phyloP scores from a whole-genome alignment of 2,329 filamentous ascomycete genomes.

The Cyphellophora europaea region DNA sequence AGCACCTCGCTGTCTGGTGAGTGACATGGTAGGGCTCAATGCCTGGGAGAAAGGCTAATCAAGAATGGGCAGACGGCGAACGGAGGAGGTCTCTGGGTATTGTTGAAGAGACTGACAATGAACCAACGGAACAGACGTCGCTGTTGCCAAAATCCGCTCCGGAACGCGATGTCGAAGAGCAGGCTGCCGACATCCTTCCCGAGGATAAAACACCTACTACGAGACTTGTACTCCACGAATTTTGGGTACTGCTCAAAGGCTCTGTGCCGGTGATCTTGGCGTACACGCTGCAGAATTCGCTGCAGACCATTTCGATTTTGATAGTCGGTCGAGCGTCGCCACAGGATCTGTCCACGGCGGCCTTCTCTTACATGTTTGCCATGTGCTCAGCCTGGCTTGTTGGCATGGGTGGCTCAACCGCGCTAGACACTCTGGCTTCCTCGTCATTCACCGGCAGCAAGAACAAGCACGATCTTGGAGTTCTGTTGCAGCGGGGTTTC shows the following conservation, averaged over 20 bases:
- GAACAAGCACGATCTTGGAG: constrained; percentile 67
- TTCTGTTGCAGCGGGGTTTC: constrained; percentile 68
- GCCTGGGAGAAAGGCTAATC: too few species aligned
- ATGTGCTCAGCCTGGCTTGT: constrained; percentile 85
- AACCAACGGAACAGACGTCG: not conserved
- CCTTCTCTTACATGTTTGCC: constrained; percentile 90
- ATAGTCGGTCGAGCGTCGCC: constrained; percentile 72
- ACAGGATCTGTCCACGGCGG: constrained; percentile 69
- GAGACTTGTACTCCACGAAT: constrained; percentile 45
- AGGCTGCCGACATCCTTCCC: constrained; percentile 17
- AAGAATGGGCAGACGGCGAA: too few species aligned
- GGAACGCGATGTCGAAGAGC: too few species aligned
- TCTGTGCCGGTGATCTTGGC: constrained; percentile 73
- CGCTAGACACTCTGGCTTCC: constrained; percentile 75
- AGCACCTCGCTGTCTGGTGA: too few species aligned
- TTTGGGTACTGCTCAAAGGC: constrained; percentile 57
- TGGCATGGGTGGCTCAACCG: constrained; percentile 74
- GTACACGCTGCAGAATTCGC: constrained; percentile 75
- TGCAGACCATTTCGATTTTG: constrained; percentile 74
- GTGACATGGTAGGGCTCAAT: too few species aligned
- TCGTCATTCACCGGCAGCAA: constrained; percentile 73
- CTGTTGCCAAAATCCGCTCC: too few species aligned
- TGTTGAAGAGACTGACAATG: too few species aligned
- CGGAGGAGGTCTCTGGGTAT: too few species aligned
- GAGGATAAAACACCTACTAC: constrained; percentile 21